Evolutionary conservation across 495 filamentous ascomycete genomes (phyloP), one percentile per base, ranked within the genome.

Genomic region (Glutinoglossum americanum): DNA sequence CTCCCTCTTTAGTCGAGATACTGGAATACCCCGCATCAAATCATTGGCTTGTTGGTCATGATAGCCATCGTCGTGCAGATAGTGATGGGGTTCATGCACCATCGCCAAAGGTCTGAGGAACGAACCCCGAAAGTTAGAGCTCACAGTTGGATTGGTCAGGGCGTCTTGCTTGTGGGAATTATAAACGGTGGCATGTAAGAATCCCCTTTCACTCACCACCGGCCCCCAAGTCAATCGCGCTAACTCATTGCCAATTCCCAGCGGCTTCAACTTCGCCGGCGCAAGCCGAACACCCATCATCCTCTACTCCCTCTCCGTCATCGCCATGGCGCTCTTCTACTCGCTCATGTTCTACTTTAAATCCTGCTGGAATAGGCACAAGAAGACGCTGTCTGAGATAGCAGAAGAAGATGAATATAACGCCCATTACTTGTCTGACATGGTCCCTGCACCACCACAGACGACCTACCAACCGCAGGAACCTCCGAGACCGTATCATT

Each of bases 21-120:
- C 27, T 61, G 58, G 55, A 32, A 49, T 30, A 37, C 59, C n/a
- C 41, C 56, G 9, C 59, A 61, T 53, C 59, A 61, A 27, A 54
- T 61, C 45, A 41, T 61, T n/a, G 59, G 59, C 33, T 39, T 61
- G 27, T 44, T 61, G 19, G 41, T 58, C 56, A 26, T 58, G 2
- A 28, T 21, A 13, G 41, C n/a, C 17, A 41, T 57, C 55, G 21
- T 57, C 32, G 28, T 28, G 6, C 26, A 58, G 28, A 49, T 37
- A 26, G 28, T 39, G 0, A 5, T 61, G 21, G 59, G 59, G 19
- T 32, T 49, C 56, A 25, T 51, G 13, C 27, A 61, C 30, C 44
- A 54, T 25, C 41, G 41, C 59, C 13, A n/a, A 30, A 39, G n/a
- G 6, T 37, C 33, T 23, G 45, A 33, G 35, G 17, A 49, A 39